A percentile compares a stretch with the other conserved stretches of the same genome.
Evolutionary conservation across 768 basidiomycete species (phyloP).

Genomic region (Boletus pseudo-olivaceus): DNA sequence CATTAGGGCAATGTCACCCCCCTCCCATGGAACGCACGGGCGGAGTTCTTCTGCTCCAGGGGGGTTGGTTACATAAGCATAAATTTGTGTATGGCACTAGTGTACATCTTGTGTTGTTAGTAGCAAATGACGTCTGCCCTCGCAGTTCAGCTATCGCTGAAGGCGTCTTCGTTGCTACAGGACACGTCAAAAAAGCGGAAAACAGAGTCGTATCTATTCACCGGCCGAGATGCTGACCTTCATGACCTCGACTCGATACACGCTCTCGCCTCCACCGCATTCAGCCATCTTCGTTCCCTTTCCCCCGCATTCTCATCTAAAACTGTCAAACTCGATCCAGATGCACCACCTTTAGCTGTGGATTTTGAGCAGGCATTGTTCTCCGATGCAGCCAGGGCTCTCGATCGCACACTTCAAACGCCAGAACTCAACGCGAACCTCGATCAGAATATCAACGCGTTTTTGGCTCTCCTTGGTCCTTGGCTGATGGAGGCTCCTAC

Average conservation of each 20-base stretch:
- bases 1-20: too few species aligned
- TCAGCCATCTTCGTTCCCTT: slow-evolving; percentile 65
- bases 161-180: slow-evolving; percentile 60
- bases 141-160: slow-evolving; percentile 82
- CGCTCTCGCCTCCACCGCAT: slow-evolving; percentile 75
- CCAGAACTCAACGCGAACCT: slow-evolving; percentile 60
- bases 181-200: slow-evolving; percentile 58
- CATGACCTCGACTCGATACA: slow-evolving; percentile 88
- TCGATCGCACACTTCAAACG: slow-evolving; percentile 76
- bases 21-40: too few species aligned
- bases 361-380: slow-evolving; percentile 72
- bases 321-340: slow-evolving; percentile 6
- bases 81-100: neutral
- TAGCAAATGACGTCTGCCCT: slow-evolving; percentile 61
- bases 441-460: slow-evolving; percentile 55
- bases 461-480: slow-evolving; percentile 70
- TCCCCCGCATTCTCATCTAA: slow-evolving; percentile 45
- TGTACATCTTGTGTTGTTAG: neutral
- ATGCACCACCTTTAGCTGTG: slow-evolving; percentile 22
- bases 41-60: too few species aligned
- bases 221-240: slow-evolving; percentile 72
- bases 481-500: slow-evolving; percentile 80
- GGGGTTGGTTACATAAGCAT: neutral
- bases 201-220: slow-evolving; percentile 84
- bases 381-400: slow-evolving; percentile 67